These are phyloP conservation scores for Mediolabrus comicus DNA, from an alignment of 108 stramenopile species.

Conservation along the genomic window DNA sequence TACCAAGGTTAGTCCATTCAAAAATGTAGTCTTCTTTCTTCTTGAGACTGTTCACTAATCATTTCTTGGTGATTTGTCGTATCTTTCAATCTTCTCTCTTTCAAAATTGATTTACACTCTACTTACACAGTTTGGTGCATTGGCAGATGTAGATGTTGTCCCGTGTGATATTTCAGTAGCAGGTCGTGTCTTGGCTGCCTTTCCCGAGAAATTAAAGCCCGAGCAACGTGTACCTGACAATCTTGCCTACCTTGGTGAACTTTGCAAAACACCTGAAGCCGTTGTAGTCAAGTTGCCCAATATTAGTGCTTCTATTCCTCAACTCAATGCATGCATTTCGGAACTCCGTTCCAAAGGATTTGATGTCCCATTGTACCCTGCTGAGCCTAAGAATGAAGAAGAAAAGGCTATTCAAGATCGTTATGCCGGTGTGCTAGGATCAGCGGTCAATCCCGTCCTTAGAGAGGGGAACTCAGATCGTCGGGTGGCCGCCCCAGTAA, in stretches of 20 bases:
- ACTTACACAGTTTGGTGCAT: constrained; percentile 55
- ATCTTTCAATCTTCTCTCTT: background rate
- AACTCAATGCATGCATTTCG: constrained; percentile 84
- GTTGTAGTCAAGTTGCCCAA: constrained; percentile 84
- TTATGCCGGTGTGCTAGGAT: constrained; percentile 83
- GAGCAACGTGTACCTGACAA: constrained; percentile 87
- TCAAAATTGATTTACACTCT: background rate
- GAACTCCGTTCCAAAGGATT: constrained; percentile 92
- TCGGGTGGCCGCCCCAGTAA: constrained; percentile 89
- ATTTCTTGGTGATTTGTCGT: too few species aligned
- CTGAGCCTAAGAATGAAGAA: constrained; percentile 68
- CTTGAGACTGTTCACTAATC: too few species aligned
- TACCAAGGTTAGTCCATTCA: constrained; percentile 51
- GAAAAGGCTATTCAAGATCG: constrained; percentile 66
- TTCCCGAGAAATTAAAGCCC: constrained; percentile 77
- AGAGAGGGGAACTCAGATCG: constrained; percentile 93
- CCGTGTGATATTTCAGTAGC: constrained; percentile 86
- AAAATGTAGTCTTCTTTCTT: background rate
- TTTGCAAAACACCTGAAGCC: constrained; percentile 80
- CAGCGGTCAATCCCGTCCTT: constrained; percentile 92
- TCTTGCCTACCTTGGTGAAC: constrained; percentile 78
- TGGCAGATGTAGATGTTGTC: constrained; percentile 74
- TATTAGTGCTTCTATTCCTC: constrained; percentile 85
- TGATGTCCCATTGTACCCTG: constrained; percentile 89
- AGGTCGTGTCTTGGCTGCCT: constrained; percentile 84